phyloP scores from a whole-genome alignment of 2,329 filamentous ascomycete genomes.

The Neofusicoccum parvum region DNA sequence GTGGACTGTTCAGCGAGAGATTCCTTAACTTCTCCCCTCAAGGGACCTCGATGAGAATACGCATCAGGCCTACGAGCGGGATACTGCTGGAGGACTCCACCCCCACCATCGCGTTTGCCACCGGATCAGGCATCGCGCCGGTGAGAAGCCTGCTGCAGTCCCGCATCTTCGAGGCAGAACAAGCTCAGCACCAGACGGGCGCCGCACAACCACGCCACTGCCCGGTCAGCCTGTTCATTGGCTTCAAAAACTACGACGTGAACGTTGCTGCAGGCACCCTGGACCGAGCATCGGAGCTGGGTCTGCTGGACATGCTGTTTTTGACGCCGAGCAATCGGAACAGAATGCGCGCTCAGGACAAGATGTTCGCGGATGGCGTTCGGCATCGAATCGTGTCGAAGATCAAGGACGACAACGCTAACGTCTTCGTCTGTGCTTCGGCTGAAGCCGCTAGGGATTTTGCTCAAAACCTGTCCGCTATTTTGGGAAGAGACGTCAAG shows the following conservation, averaged over 20 bases:
- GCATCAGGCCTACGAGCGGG: slow-evolving; percentile 14
- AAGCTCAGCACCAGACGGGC: background rate
- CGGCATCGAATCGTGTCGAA: background rate
- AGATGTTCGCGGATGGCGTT: slow-evolving; percentile 20
- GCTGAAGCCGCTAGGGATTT: slow-evolving; percentile 8
- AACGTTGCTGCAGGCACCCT: slow-evolving; percentile 20
- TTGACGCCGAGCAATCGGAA: slow-evolving; percentile 25
- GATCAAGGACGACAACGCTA: slow-evolving; percentile 7
- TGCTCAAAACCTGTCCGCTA: background rate
- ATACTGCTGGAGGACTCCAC: slow-evolving; percentile 5
- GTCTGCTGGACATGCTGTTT: slow-evolving; percentile 24
- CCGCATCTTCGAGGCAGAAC: slow-evolving; percentile 21
- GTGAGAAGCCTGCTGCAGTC: slow-evolving; percentile 25
- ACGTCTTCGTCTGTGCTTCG: slow-evolving; percentile 20
- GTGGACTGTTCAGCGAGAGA: background rate
- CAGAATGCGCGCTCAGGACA: slow-evolving; percentile 24
- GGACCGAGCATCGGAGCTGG: slow-evolving; percentile 11
- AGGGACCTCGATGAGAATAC: slow-evolving; percentile 22
- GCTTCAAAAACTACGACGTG: slow-evolving; percentile 23
- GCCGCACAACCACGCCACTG: background rate
- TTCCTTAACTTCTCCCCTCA: slow-evolving; percentile 9
- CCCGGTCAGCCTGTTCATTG: slow-evolving; percentile 25
- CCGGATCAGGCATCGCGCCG: slow-evolving; percentile 29
- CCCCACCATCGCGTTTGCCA: slow-evolving; percentile 26
- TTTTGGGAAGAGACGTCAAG: slow-evolving; percentile 8